A percentile compares a stretch with the other conserved stretches of the same genome.
phyloP scores from a whole-genome alignment of 176 grass and related monocot genomes.

The Echinochloa phyllopogon region DNA sequence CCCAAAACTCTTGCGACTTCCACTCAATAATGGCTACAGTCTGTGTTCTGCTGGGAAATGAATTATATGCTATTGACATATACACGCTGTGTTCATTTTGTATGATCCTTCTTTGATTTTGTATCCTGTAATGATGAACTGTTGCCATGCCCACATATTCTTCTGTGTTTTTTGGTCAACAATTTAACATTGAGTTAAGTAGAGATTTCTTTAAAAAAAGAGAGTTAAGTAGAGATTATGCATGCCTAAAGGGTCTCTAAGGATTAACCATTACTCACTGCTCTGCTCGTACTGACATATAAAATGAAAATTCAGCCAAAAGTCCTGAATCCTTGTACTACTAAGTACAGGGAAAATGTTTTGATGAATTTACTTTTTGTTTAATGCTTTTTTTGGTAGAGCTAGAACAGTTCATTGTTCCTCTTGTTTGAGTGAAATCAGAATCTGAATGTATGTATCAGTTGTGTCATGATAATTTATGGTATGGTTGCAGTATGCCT shows the following conservation, averaged over 20 bases:
- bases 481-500: slow-evolving; percentile 13
- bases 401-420: background rate
- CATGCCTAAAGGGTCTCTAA: background rate
- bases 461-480: background rate
- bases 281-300: background rate
- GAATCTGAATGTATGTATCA: background rate
- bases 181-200: background rate
- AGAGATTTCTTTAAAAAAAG: background rate
- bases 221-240: background rate
- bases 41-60: background rate
- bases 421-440: background rate
- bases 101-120: background rate
- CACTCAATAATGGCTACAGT: background rate
- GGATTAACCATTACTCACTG: background rate
- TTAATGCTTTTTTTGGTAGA: background rate
- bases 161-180: background rate
- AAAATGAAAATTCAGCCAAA: background rate
- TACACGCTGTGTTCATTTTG: background rate
- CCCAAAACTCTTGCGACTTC: no score
- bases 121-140: background rate
- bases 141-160: background rate
- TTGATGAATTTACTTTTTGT: background rate
- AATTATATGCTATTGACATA: background rate
- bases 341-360: background rate
- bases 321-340: no score